Percentiles rank a stretch among this genome's conserved stretches.
These are phyloP conservation scores for Pugionium dolabratum DNA, from an alignment of 345 rosid genomes.

Conservation along the genomic window DNA sequence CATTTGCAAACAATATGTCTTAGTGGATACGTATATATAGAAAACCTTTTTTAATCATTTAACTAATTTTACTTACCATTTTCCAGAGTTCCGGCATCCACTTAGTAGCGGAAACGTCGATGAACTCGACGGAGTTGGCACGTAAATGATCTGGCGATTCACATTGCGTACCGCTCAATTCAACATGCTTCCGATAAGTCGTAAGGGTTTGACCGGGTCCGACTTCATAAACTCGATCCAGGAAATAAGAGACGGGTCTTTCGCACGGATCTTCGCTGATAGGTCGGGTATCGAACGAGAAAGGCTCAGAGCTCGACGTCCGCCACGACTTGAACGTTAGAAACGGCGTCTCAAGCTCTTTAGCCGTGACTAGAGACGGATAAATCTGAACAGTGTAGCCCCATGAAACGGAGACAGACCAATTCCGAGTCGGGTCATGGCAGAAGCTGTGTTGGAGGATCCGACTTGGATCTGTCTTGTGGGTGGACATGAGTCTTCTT, in stretches of 20 bases:
- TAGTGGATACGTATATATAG: too few relatives aligned
- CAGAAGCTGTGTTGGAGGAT: conserved; percentile 76
- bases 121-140: conserved; percentile 42
- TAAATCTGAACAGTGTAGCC: conserved; percentile 77
- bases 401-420: conserved; percentile 87
- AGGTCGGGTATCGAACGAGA: conserved; percentile 70
- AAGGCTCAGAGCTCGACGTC: conserved; percentile 62
- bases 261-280: conserved; percentile 54
- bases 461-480: conserved; percentile 64
- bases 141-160: conserved; percentile 40
- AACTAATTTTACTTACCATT: conserved; percentile 47
- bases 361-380: conserved; percentile 56
- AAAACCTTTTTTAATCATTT: too few relatives aligned
- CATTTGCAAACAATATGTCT: too few relatives aligned
- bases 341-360: conserved; percentile 57
- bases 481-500: conserved; percentile 50
- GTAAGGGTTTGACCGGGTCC: conserved; percentile 50
- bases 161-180: conserved; percentile 43
- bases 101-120: conserved; percentile 49
- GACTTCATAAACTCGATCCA: conserved; percentile 49
- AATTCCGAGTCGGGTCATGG: conserved; percentile 56
- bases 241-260: conserved; percentile 62
- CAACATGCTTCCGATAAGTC: conserved; percentile 49
- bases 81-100: conserved; percentile 58
- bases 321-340: conserved; percentile 77